Percentiles rank a stretch among this genome's conserved stretches.
These are phyloP conservation scores for Penicillium decumbens DNA, from an alignment of 2,329 filamentous ascomycete species.

Conservation along the genomic window DNA sequence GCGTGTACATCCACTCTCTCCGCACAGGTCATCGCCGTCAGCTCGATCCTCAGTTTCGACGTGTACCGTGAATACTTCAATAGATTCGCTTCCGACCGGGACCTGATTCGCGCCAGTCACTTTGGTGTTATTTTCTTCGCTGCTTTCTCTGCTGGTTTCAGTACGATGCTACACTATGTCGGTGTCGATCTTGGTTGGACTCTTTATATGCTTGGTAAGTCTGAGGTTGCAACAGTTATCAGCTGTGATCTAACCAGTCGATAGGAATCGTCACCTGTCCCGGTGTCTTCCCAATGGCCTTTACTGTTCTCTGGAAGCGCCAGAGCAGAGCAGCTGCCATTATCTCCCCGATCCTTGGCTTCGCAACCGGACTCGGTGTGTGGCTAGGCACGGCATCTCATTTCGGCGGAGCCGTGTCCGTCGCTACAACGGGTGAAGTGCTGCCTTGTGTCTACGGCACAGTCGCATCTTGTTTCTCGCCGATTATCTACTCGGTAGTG, in stretches of 20 bases:
- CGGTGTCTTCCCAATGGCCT: conserved; percentile 52
- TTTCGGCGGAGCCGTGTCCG: conserved; percentile 47
- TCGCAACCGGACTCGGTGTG: conserved; percentile 49
- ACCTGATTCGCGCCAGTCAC: conserved; percentile 52
- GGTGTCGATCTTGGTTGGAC: conserved; percentile 54
- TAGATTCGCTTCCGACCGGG: conserved; percentile 42
- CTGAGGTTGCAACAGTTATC: too few species aligned
- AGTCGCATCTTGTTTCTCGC: conserved; percentile 51
- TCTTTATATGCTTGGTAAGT: conserved; percentile 48
- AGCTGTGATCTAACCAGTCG: not conserved
- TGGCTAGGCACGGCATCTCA: conserved; percentile 50
- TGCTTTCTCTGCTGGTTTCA: conserved; percentile 50
- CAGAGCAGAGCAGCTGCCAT: conserved; percentile 51
- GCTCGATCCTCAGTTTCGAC: conserved; percentile 53
- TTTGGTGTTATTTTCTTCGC: conserved; percentile 52
- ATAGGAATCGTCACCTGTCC: conserved; percentile 50
- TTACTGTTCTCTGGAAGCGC: conserved; percentile 51
- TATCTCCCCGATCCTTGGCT: conserved; percentile 48
- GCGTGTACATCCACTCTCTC: conserved; percentile 47
- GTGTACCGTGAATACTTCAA: conserved; percentile 52
- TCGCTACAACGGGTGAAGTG: conserved; percentile 47
- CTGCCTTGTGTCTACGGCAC: conserved; percentile 53
- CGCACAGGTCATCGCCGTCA: conserved; percentile 52
- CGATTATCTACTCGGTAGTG: conserved; percentile 47
- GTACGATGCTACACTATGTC: conserved; percentile 52